Evolutionary conservation across 2,329 filamentous ascomycete genomes (phyloP).

Genomic region (Pestalotiopsis sp.): DNA sequence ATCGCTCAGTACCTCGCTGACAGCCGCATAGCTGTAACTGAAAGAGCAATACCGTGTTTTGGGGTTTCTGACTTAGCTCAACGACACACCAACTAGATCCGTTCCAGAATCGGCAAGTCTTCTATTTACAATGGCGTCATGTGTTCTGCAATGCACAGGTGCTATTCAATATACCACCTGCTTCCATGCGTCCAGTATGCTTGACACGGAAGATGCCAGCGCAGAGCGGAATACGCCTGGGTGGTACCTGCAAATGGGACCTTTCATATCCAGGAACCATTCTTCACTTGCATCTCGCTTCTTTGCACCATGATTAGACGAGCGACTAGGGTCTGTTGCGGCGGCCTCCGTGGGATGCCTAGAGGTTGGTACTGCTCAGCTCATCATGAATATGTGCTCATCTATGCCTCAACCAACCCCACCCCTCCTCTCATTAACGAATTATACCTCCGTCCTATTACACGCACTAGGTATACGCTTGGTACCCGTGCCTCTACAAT

Average conservation of each 20-base stretch:
- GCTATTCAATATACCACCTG: too few species aligned
- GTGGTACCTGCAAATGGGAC: background rate
- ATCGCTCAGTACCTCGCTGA: too few species aligned
- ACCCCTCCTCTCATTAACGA: background rate
- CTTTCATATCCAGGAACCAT: background rate
- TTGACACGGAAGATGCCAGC: background rate
- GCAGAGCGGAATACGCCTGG: background rate
- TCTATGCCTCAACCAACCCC: background rate
- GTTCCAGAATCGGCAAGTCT: too few species aligned
- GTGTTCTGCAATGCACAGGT: too few species aligned
- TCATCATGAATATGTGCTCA: background rate
- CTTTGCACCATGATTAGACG: background rate
- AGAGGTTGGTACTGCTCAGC: background rate
- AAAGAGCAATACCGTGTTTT: too few species aligned
- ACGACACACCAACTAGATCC: too few species aligned
- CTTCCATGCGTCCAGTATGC: background rate
- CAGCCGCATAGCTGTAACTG: too few species aligned
- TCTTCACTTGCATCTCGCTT: background rate
- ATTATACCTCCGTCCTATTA: background rate
- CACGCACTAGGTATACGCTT: background rate
- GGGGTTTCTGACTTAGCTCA: too few species aligned
- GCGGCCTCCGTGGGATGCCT: background rate
- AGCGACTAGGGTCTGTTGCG: background rate
- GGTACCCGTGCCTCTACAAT: conserved; percentile 9
- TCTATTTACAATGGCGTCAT: too few species aligned